Conservation (phyloP, 2,329 filamentous ascomycete genomes). For the Beauveria asiatica region DNA sequence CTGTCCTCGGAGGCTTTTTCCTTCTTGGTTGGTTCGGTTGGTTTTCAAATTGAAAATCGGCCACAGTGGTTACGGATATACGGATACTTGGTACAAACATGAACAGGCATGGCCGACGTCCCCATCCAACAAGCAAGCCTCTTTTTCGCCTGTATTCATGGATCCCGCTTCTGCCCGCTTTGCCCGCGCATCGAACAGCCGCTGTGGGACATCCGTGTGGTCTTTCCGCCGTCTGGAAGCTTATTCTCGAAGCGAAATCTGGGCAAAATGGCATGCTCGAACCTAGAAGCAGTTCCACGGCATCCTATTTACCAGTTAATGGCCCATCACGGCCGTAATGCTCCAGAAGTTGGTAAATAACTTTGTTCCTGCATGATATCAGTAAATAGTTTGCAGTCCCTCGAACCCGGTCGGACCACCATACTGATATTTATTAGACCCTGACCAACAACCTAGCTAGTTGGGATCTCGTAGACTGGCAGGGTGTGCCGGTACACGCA, state of each 20-base stretch:
- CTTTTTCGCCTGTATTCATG: too few species aligned
- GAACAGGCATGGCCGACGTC: too few species aligned
- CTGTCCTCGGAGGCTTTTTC: not conserved
- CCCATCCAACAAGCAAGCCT: too few species aligned
- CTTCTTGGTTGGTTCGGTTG: not conserved
- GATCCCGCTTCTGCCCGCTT: not conserved
- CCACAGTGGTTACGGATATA: not conserved
- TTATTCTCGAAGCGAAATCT: not conserved
- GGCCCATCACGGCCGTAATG: too few species aligned
- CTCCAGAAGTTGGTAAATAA: too few species aligned
- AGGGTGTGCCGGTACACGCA: not conserved
- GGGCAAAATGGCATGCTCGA: not conserved
- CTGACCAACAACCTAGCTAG: not conserved
- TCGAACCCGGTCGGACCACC: not conserved
- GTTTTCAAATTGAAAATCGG: not conserved
- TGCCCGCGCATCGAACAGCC: constrained; percentile 2
- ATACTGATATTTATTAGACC: not conserved
- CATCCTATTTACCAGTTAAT: too few species aligned
- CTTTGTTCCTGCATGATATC: not conserved
- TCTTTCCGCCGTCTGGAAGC: not conserved
- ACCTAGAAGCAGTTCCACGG: too few species aligned
- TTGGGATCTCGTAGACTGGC: not conserved
- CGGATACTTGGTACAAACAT: too few species aligned
- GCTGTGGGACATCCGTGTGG: constrained; percentile 8
- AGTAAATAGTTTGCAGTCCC: not conserved